Percentiles rank a stretch among this genome's conserved stretches.
Evolutionary conservation across 2,329 filamentous ascomycete genomes (phyloP).

Genomic region (Fusarium torreyae): DNA sequence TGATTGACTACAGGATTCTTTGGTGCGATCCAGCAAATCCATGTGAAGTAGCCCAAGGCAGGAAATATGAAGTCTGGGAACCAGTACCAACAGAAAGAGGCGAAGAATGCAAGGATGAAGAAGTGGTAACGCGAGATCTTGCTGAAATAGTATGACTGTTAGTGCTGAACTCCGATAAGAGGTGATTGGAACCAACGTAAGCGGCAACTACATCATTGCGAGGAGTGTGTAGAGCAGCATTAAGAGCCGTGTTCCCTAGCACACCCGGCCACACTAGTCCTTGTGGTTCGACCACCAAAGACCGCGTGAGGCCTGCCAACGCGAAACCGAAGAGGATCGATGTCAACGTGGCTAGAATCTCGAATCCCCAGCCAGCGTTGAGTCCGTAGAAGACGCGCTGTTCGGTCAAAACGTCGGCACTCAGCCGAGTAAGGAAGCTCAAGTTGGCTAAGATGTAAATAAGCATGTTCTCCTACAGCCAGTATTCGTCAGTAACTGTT

Average conservation of each 20-base stretch:
- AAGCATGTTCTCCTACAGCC: slow-evolving; percentile 64
- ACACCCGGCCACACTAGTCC: slow-evolving; percentile 68
- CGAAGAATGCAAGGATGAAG: slow-evolving; percentile 58
- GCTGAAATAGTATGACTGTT: slow-evolving; percentile 24
- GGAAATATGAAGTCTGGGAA: slow-evolving; percentile 65
- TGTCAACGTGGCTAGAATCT: slow-evolving; percentile 63
- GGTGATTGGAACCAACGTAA: slow-evolving; percentile 1
- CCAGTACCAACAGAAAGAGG: slow-evolving; percentile 64
- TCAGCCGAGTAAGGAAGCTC: slow-evolving; percentile 59
- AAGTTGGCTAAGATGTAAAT: slow-evolving; percentile 71
- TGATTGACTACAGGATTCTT: slow-evolving; percentile 63
- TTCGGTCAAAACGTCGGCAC: slow-evolving; percentile 55
- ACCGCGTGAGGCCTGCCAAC: slow-evolving; percentile 62
- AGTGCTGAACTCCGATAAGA: accelerated
- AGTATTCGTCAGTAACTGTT: accelerated
- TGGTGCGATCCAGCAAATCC: slow-evolving; percentile 65
- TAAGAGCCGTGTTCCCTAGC: slow-evolving; percentile 63
- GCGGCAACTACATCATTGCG: slow-evolving; percentile 50
- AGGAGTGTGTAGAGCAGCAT: slow-evolving; percentile 59
- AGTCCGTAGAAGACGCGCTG: slow-evolving; percentile 61
- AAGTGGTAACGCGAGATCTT: slow-evolving; percentile 60
- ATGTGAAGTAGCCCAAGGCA: slow-evolving; percentile 62
- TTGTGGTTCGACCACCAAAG: slow-evolving; percentile 62
- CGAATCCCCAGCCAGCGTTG: slow-evolving; percentile 63
- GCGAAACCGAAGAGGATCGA: slow-evolving; percentile 69